Base-by-base conservation (phyloP, 1,284 basidiomycete genomes). In the Exobasidium cylindrosporum region DNA sequence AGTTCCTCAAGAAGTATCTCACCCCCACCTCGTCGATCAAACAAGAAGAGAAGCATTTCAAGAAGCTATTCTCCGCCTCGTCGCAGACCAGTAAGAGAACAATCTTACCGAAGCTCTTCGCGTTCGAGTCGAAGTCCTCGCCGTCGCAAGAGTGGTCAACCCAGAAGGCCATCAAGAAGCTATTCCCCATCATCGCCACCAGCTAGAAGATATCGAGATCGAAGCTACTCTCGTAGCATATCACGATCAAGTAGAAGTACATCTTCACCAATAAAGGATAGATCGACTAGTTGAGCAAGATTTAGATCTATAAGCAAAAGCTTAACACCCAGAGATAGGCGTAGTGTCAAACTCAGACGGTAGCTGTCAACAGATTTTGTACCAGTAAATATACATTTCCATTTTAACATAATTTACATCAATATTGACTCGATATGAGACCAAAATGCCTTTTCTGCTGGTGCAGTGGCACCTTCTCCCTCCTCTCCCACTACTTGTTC, bases 401-500 rank as follows among this genome's bases (percentile, higher is more conserved):
- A 40, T 40, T 17, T 47, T 24, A 7, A 21, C 24, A 26, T 47
- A 10, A 21, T 47, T n/a, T 10, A 26, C 26, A 50, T 4, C 13
- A 50, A 50, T 4, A 14, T 13, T 26, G n/a, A 28, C 26, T 50
- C 47, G 13, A 50, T 24, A 5, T 6, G 21, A 50, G 47, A 21
- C 53, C 53, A 55, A 14, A 55, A 30, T 23, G 29, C 26, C 40
- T 28, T n/a, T 28, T 55, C 53, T n/a, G 14, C 53, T 14, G 14
- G 14, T 2, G 53, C 14, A 3, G 32, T 23, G 4, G 24, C 30
- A 14, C n/a, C 21, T 26, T 55, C 53, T 4, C 53, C 53, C 32
- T 55, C 53, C 26, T 55, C 53, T 23, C 53, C 53, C 4, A 55
- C 21, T 21, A 55, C 40, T 44, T 55, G 24, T 21, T 55, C 30